Base-by-base conservation (phyloP, 2,329 filamentous ascomycete genomes). In the Akanthomyces muscarius region DNA sequence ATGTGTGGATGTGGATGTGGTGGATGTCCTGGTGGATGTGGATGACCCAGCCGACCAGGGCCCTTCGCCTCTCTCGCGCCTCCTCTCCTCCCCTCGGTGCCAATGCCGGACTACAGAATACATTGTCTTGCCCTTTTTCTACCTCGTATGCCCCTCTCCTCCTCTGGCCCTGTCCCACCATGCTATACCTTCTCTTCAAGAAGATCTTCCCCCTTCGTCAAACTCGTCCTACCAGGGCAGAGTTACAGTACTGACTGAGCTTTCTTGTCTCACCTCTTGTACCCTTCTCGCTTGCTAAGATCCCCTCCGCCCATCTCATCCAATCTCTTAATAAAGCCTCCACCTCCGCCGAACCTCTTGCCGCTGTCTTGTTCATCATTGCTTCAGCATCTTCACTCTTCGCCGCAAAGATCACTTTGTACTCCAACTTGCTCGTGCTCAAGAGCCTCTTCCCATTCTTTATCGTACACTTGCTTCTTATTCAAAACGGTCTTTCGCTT, bases 191-290 rank as follows among this genome's bases (percentile, higher is more conserved):
- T 65, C 61, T 65, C 60, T 64, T 68, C 69, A 62, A 68, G 67
- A 62, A 67, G 65, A 68, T 68, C 68, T 58, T 59, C 63, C 63
- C 72, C 72, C 71, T 74, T 74, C 72, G 66, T 66, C 61, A 69
- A 72, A 65, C 69, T 73, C 70, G 68, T 75, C 68, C 69, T 69
- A 68, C 66, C 66, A 74, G 71, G 71, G 71, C 67, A 74, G 67
- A 71, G 65, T 71, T 66, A 66, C 42, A 57, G 36, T 59, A 23
- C 52, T 55, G 25, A 62, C 25, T 38, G 58, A 61, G 38, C 60
- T 62, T 42, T 36, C 52, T 64, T 64, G 59, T 65, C 57, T 62
- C 54, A 60, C 59, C 28, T 64, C 47, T 56, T 57, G 50, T 53
- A 48, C 50, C 51, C 57, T 62, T 58, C 45, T 56, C 53, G 59